Evolutionary conservation across 2,329 filamentous ascomycete species (phyloP).

Genomic region (Verticillium nonalfalfae): DNA sequence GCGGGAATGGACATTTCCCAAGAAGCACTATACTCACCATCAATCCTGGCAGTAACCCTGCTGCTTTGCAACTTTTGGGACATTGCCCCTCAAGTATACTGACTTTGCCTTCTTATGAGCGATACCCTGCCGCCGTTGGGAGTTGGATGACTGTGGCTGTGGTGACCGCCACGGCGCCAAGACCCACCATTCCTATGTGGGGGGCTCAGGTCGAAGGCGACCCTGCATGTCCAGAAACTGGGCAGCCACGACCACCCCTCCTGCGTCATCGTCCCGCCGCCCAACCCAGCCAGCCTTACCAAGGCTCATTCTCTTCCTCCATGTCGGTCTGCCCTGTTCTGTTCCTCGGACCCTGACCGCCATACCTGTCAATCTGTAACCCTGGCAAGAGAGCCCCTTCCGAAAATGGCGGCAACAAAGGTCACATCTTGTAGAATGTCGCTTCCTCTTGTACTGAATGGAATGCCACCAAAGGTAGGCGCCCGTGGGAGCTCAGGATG

Average conservation of each 20-base stretch:
- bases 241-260: conserved; percentile 2
- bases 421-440: background rate
- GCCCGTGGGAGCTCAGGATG: no score
- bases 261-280: conserved; percentile 11
- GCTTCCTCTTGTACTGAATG: background rate
- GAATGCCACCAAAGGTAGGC: no score
- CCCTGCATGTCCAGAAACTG: background rate
- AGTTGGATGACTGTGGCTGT: background rate
- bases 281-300: background rate
- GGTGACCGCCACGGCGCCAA: background rate
- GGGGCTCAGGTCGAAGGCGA: background rate
- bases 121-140: no score
- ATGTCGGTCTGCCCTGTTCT: background rate
- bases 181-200: background rate
- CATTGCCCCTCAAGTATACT: background rate
- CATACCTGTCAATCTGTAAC: background rate
- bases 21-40: background rate
- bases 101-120: no score
- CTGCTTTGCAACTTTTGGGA: background rate
- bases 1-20: background rate
- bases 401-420: background rate
- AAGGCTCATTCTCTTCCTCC: background rate
- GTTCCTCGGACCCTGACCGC: background rate
- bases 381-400: background rate
- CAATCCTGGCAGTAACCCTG: background rate